These are phyloP conservation scores for Gymnopilus dilepis DNA, from an alignment of 768 basidiomycete species.

Conservation along the genomic window DNA sequence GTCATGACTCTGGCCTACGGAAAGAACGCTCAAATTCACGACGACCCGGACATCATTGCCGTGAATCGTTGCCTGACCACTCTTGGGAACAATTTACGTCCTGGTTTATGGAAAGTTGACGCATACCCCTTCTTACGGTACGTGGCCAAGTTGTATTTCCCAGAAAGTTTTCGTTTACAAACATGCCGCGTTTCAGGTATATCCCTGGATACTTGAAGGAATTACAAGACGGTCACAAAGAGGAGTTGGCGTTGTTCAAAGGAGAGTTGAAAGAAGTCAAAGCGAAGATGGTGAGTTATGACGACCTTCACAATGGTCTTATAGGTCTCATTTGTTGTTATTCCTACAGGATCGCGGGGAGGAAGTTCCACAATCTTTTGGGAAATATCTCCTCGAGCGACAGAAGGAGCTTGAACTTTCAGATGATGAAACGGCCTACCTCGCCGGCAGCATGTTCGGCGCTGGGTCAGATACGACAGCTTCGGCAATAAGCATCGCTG, in stretches of 20 bases:
- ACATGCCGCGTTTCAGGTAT: slow-evolving; percentile 35
- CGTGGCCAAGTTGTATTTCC: slow-evolving; percentile 8
- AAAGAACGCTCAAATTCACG: slow-evolving; percentile 43
- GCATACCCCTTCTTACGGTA: slow-evolving; percentile 47
- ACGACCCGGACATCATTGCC: slow-evolving; percentile 52
- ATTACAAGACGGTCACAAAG: slow-evolving; percentile 57
- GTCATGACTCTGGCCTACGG: slow-evolving; percentile 59
- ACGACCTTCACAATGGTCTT: background rate
- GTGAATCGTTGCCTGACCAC: slow-evolving; percentile 52
- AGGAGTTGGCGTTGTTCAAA: slow-evolving; percentile 62
- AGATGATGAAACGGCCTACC: slow-evolving; percentile 63
- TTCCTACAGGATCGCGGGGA: slow-evolving; percentile 36
- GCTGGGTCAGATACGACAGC: slow-evolving; percentile 72
- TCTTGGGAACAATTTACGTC: slow-evolving; percentile 49
- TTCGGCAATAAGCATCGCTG: slow-evolving; percentile 56
- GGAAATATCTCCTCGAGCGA: slow-evolving; percentile 60
- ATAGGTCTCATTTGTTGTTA: background rate
- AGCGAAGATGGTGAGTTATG: slow-evolving; percentile 44
- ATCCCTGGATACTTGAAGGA: slow-evolving; percentile 68
- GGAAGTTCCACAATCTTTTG: slow-evolving; percentile 53
- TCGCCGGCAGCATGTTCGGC: slow-evolving; percentile 69
- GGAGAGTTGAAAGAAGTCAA: slow-evolving; percentile 53
- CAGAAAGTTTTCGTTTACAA: background rate
- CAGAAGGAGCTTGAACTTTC: slow-evolving; percentile 59
- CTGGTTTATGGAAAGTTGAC: slow-evolving; percentile 54